Percentiles rank a stretch among this genome's conserved stretches.
phyloP scores from a whole-genome alignment of 805 yeast species.

The Candida broadrunensis region DNA sequence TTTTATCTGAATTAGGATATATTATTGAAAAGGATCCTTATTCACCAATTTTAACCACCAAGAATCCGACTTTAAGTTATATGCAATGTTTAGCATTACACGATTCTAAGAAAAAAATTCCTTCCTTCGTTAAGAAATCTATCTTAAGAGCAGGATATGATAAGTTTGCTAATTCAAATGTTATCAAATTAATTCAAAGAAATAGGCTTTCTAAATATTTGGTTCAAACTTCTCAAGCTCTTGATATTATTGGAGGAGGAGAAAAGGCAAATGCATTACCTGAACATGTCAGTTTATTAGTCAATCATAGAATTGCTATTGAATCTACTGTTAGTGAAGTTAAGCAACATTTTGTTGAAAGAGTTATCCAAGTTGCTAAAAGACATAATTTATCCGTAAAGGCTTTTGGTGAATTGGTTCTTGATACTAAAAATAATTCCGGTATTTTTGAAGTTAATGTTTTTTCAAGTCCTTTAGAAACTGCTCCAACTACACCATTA shows the following conservation, averaged over 20 bases:
- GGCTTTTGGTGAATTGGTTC: conserved; percentile 25
- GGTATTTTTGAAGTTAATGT: conserved; percentile 11
- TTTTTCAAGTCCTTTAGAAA: conserved; percentile 23
- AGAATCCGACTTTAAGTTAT: conserved; percentile 58
- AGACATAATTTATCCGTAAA: conserved; percentile 28
- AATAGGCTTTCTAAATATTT: conserved; percentile 23
- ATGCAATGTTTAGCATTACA: conserved; percentile 66
- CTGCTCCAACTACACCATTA: conserved; percentile 47
- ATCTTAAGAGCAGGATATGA: conserved; percentile 36
- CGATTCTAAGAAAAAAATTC: conserved; percentile 17
- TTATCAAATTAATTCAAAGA: conserved; percentile 18
- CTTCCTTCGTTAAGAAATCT: conserved; percentile 24
- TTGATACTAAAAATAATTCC: conserved; percentile 11
- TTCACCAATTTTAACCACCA: conserved; percentile 40
- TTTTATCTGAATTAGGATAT: conserved; percentile 56
- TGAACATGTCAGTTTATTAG: conserved; percentile 26
- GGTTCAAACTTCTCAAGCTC: conserved; percentile 36
- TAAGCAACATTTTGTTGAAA: conserved; percentile 16
- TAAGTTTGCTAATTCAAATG: conserved; percentile 28
- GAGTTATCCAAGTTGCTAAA: conserved; percentile 26
- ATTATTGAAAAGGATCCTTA: conserved; percentile 59
- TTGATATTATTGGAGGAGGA: conserved; percentile 37
- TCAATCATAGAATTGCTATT: conserved; percentile 35
- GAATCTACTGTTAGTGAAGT: conserved; percentile 24
- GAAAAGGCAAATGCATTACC: conserved; percentile 42